Base-by-base conservation (phyloP, 768 basidiomycete species). In the Suillus americanus region DNA sequence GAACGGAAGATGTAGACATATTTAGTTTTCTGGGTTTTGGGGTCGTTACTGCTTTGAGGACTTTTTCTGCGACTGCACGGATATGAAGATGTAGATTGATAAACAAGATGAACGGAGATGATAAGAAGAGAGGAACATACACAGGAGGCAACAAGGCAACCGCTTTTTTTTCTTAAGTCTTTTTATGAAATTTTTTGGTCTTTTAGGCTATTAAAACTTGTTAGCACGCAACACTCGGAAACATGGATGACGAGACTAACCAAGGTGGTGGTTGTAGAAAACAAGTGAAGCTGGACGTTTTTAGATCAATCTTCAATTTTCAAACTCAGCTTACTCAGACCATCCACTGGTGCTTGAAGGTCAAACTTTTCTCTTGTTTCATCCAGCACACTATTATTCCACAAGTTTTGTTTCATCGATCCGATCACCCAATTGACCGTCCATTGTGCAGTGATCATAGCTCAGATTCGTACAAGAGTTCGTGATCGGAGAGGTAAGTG, bases 41-140 rank as follows among this genome's bases (percentile, higher is more conserved):
- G 85, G 89, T 94, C 91, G 91, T 94, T 94, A 94, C 91, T 94
- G 90, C 88, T 91, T 91, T 88, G 85, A 89, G 83, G 79, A 83
- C 85, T 91, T 92, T 91, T 90, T 89, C 82, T 88, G 81, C 77
- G 80, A 82, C 85, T 88, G 75, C 45, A 57, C 25, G 48, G 48
- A 51, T 53, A 33, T 63, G 64, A 65, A 66, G 64, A 64, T 66
- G 59, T 62, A 46, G 59, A 62, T 30, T 61, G 70, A 66, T 61
- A 59, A 63, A 60, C 64, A 71, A 67, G 68, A 64, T 66, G 60
- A 63, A 65, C 51, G 46, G 56, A 69, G 38, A 54, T 46, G 63
- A 65, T 40, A 23, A 59, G 66, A 61, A 62, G 69, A 59, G 67
- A 46, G 64, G 57, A 65, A 81, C 85, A 67, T 72, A 88, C 87